A percentile compares a stretch with the other conserved stretches of the same genome.
Evolutionary conservation across 2,329 filamentous ascomycete genomes (phyloP).

Genomic region (Lecanosticta acicola): DNA sequence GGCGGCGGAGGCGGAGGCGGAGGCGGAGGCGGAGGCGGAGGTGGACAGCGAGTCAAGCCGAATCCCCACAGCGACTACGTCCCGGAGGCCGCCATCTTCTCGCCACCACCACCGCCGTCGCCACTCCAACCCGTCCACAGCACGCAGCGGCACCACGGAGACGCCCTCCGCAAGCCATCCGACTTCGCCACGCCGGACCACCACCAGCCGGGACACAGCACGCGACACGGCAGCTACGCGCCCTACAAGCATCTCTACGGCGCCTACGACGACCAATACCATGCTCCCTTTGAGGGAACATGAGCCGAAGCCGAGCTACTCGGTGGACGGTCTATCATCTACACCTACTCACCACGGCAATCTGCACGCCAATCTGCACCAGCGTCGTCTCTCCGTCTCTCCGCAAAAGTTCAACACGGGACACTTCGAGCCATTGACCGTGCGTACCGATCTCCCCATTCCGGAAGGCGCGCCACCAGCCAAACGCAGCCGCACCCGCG

Average conservation of each 20-base stretch:
- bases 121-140: conserved; percentile 14
- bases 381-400: conserved; percentile 23
- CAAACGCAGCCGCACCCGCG: conserved; percentile 15
- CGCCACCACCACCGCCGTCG: conserved; percentile 5
- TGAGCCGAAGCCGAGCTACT: not conserved
- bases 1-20: no score
- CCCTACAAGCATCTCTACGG: conserved; percentile 19
- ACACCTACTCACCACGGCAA: no score
- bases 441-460: conserved; percentile 11
- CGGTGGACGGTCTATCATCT: not conserved
- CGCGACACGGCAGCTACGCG: conserved; percentile 8
- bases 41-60: conserved; percentile 8
- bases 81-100: conserved; percentile 10
- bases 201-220: conserved; percentile 11
- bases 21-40: no score
- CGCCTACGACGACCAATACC: conserved; percentile 15
- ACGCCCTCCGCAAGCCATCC: conserved; percentile 9
- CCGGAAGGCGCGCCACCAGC: conserved; percentile 6
- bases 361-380: conserved; percentile 16
- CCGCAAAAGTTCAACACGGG: conserved; percentile 26
- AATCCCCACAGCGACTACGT: conserved; percentile 13
- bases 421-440: conserved; percentile 22
- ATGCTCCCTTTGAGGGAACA: conserved; percentile 8
- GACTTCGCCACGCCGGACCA: conserved; percentile 17
- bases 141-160: conserved; percentile 7